These are phyloP conservation scores for Kodamaea fukazawae DNA, from an alignment of 805 yeast species.

Conservation along the genomic window DNA sequence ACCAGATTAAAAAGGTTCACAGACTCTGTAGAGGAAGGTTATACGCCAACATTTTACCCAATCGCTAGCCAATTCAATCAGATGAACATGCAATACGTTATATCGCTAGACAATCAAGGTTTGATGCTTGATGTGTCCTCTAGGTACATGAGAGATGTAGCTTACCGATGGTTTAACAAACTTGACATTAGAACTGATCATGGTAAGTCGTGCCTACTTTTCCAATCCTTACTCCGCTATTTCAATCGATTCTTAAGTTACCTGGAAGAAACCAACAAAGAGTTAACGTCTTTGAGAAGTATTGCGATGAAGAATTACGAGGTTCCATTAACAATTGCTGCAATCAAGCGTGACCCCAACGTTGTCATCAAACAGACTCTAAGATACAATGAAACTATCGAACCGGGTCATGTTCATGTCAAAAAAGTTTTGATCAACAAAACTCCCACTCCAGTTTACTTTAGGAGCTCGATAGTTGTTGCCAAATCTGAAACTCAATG, in stretches of 20 bases:
- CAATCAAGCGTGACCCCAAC: constrained; percentile 29
- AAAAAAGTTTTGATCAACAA: constrained; percentile 15
- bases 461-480: constrained; percentile 18
- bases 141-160: constrained; percentile 30
- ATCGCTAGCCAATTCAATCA: constrained; percentile 19
- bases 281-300: constrained; percentile 19
- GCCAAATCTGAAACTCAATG: constrained; percentile 35
- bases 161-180: constrained; percentile 27
- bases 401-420: constrained; percentile 12
- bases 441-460: constrained; percentile 18
- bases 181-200: constrained; percentile 28
- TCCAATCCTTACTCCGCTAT: constrained; percentile 23
- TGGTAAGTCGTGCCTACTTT: constrained; percentile 24
- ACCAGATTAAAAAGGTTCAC: constrained; percentile 19
- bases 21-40: background rate
- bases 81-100: constrained; percentile 32
- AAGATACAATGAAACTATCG: constrained; percentile 27
- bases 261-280: constrained; percentile 11
- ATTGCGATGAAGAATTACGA: constrained; percentile 23
- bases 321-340: constrained; percentile 23
- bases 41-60: constrained; percentile 21
- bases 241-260: constrained; percentile 15
- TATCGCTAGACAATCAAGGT: constrained; percentile 18
- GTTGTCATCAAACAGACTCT: constrained; percentile 21
- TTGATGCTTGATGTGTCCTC: constrained; percentile 27